These are phyloP conservation scores for Urostyla sp. DNA, from an alignment of 73 alveolate genomes.

Conservation along the genomic window DNA sequence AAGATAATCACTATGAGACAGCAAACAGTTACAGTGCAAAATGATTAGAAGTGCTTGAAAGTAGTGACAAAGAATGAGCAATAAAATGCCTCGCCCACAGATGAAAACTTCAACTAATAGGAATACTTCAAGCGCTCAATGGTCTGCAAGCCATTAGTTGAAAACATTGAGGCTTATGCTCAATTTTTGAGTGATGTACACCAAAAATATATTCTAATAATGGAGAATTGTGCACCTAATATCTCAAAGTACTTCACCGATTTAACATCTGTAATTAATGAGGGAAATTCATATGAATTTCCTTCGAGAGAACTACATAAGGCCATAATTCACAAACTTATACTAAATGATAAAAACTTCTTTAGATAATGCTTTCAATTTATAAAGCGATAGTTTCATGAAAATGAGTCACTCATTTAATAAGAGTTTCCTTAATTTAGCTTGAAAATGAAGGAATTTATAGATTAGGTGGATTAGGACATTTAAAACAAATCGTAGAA, in stretches of 20 bases:
- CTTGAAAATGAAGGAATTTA: neutral
- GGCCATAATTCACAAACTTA: slow-evolving; percentile 45
- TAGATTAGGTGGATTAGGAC: slow-evolving; percentile 33
- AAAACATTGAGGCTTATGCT: slow-evolving; percentile 47
- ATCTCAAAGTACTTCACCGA: slow-evolving; percentile 50
- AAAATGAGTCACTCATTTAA: slow-evolving; percentile 23
- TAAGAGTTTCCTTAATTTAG: slow-evolving; percentile 30
- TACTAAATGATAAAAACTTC: slow-evolving; percentile 29
- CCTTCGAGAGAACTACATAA: slow-evolving; percentile 42
- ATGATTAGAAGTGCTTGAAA: too few relatives aligned
- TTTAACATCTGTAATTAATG: slow-evolving; percentile 48
- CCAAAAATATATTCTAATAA: slow-evolving; percentile 30
- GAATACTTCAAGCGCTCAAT: neutral
- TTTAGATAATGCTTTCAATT: slow-evolving; percentile 37
- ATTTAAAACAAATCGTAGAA: too few relatives aligned
- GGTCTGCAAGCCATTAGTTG: slow-evolving; percentile 1
- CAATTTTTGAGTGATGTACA: slow-evolving; percentile 15
- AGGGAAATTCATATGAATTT: slow-evolving; percentile 55
- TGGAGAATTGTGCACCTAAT: slow-evolving; percentile 34
- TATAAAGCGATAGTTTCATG: slow-evolving; percentile 25
- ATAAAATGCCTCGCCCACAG: slow-evolving; percentile 11
- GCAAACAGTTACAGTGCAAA: neutral
- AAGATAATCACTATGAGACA: neutral
- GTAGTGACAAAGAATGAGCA: slow-evolving; percentile 46
- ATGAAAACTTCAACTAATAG: slow-evolving; percentile 26